Evolutionary conservation across 2,329 filamentous ascomycete genomes (phyloP).

Genomic region (Pseudogymnoascus sp.): DNA sequence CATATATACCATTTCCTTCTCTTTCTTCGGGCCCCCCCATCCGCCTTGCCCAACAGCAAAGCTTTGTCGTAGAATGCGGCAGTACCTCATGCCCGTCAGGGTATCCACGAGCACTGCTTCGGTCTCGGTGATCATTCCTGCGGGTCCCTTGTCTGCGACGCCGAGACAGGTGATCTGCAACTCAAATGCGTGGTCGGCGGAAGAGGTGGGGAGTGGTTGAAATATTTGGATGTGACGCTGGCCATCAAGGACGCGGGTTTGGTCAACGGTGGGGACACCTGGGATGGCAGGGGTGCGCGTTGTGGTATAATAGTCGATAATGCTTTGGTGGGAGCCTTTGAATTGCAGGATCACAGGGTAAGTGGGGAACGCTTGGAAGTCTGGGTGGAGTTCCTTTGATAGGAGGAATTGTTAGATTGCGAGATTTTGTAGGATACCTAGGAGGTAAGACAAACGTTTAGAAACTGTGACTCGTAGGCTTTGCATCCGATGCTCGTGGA

Average conservation of each 20-base stretch:
- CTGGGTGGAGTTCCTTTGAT: background rate
- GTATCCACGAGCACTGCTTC: slow-evolving; percentile 33
- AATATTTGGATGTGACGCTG: slow-evolving; percentile 34
- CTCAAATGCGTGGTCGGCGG: slow-evolving; percentile 31
- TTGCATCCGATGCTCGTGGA: background rate
- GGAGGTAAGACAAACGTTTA: background rate
- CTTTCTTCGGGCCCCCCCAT: slow-evolving; percentile 35
- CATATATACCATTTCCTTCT: slow-evolving; percentile 25
- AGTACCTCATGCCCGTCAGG: slow-evolving; percentile 31
- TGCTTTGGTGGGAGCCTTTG: slow-evolving; percentile 37
- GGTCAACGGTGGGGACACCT: slow-evolving; percentile 33
- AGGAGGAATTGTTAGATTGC: background rate
- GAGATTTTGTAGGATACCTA: background rate
- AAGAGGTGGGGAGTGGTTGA: slow-evolving; percentile 29
- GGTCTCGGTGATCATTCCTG: slow-evolving; percentile 35
- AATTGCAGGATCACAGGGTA: slow-evolving; percentile 36
- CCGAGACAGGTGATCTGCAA: slow-evolving; percentile 34
- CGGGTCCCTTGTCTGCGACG: slow-evolving; percentile 36
- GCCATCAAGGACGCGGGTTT: slow-evolving; percentile 34
- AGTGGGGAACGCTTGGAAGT: background rate
- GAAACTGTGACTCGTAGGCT: background rate
- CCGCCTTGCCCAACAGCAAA: slow-evolving; percentile 40
- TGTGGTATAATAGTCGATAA: slow-evolving; percentile 34
- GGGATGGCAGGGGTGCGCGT: slow-evolving; percentile 30
- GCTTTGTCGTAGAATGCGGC: slow-evolving; percentile 31